These are phyloP conservation scores for Torulaspora gathmanii DNA, from an alignment of 805 yeast genomes.

Conservation along the genomic window DNA sequence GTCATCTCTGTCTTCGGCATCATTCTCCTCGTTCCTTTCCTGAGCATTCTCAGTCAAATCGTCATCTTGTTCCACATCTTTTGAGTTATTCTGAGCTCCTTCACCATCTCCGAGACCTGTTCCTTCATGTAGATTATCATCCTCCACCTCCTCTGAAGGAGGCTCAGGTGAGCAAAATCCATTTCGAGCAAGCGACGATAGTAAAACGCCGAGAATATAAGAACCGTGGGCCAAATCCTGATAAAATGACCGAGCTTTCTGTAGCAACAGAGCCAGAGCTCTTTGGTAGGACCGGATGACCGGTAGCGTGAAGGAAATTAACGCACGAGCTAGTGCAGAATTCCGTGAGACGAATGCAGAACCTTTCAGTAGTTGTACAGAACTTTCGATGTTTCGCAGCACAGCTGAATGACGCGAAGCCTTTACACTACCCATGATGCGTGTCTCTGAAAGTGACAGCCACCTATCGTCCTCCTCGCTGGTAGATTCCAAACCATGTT, in stretches of 20 bases:
- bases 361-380: conserved; percentile 36
- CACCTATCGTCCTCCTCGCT: conserved; percentile 60
- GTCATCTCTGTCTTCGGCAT: conserved; percentile 51
- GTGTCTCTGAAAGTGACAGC: conserved; percentile 50
- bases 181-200: conserved; percentile 59
- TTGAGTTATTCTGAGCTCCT: conserved; percentile 75
- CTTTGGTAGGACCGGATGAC: conserved; percentile 54
- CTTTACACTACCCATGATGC: conserved; percentile 41
- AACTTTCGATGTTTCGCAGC: conserved; percentile 33
- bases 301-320: conserved; percentile 57
- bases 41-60: conserved; percentile 78
- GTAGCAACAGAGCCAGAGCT: conserved; percentile 43
- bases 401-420: conserved; percentile 41
- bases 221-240: conserved; percentile 55
- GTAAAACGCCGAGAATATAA: conserved; percentile 49
- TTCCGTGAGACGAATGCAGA: conserved; percentile 39
- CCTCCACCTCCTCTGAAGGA: conserved; percentile 54
- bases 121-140: conserved; percentile 72
- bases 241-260: conserved; percentile 47
- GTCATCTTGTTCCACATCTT: conserved; percentile 87
- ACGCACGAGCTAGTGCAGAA: conserved; percentile 42
- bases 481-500: conserved; percentile 34
- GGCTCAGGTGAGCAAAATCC: conserved; percentile 95
- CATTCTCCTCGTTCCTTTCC: conserved; percentile 66
- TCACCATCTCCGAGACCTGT: conserved; percentile 91